Base-by-base conservation (phyloP, 371 early-diverging fungal genomes). In the Mucor piriformis region DNA sequence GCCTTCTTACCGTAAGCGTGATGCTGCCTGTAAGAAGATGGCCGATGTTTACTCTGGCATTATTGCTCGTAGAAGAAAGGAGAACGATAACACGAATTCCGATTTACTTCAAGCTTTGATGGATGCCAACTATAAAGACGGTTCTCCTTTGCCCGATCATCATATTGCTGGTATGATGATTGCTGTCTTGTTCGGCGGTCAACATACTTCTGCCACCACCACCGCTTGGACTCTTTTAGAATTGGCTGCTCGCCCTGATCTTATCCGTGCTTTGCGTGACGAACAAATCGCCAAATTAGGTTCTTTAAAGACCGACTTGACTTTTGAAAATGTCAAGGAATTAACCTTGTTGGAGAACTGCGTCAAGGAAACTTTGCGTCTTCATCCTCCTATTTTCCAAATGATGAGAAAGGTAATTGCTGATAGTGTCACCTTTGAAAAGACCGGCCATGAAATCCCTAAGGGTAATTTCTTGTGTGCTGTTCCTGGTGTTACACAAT, bases 201-300 rank as follows among this genome's bases (percentile, higher is more conserved):
- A 97, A 75, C 98, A 98, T 77, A 97, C 98, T 4, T 85, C 86
- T 20, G 92, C 96, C 12, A 95, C 98, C 21, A 96, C 97, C 18
- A 82, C 88, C 13, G 87, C 95, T 33, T 98, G 98, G 98, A 86
- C 93, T 13, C 67, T 96, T 12, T 81, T 95, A 51, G 90, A 92
- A 74, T 74, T 98, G 52, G 96, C 98, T 21, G 76, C 83, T 43
- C 80, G 87, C 51, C 94, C 94, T 43, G 82, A 91, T 2, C 50
- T 87, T 8, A 57, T 83, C 18, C 69, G 71, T 59, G 81, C 83
- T 15, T 69, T 91, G 47, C 83, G 83, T 54, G 72, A 78, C 43
- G 92, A 93, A 72, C 83, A 85, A 54, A 84, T 83, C 50, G 75
- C 75, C 6, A 76, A 81, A 15, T 63, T 86, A 11, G 87, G 92